phyloP scores from a whole-genome alignment of 805 yeast genomes.

The Saturnispora bothae region DNA sequence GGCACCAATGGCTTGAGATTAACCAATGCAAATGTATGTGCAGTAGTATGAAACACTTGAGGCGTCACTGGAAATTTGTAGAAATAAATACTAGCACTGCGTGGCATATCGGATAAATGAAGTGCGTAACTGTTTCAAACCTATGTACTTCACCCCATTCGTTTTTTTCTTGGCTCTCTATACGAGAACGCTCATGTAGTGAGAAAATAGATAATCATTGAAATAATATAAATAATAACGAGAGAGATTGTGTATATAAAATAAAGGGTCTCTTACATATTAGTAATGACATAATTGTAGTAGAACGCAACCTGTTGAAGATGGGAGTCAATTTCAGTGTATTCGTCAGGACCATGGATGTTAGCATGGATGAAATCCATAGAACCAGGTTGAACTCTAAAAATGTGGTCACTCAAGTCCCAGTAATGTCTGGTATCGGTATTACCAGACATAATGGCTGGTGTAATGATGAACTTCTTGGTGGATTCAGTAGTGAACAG shows the following conservation, averaged over 20 bases:
- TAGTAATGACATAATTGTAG: conserved; percentile 12
- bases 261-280: neutral
- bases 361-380: conserved; percentile 20
- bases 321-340: conserved; percentile 44
- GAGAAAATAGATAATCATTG: neutral
- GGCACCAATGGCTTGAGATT: conserved; percentile 87
- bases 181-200: too few relatives aligned
- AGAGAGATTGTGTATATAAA: neutral
- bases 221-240: neutral
- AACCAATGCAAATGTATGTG: conserved; percentile 72
- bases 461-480: conserved; percentile 33
- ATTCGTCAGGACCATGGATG: conserved; percentile 60
- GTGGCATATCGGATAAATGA: neutral
- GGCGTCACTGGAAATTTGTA: conserved; percentile 43
- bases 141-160: too few relatives aligned
- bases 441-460: conserved; percentile 55
- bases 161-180: too few relatives aligned
- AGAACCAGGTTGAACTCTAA: conserved; percentile 42
- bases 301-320: conserved; percentile 40
- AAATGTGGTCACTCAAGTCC: conserved; percentile 48
- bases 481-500: conserved; percentile 11
- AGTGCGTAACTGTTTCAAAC: too few relatives aligned
- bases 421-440: conserved; percentile 62
- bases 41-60: conserved; percentile 50
- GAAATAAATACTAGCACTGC: conserved; percentile 29